Conservation (phyloP, 441 rosid species). For the Euphorbia schlechtendalii region DNA sequence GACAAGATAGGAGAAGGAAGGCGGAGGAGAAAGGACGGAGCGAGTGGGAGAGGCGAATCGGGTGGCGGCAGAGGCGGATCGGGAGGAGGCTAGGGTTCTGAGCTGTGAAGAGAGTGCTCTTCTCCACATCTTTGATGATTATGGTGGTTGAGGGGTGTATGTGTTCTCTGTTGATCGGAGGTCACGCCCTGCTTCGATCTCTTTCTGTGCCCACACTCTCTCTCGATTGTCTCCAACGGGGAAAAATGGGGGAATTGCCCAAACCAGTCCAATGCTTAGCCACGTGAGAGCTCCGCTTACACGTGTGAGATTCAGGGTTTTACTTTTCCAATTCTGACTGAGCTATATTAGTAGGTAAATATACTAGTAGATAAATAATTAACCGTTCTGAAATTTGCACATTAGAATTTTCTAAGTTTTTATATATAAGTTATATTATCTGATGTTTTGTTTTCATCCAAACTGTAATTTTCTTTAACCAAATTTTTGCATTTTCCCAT, state of each 20-base stretch:
- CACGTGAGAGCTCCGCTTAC: neutral
- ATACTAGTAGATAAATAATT: no score
- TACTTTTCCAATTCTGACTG: neutral
- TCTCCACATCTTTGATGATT: constrained; percentile 88
- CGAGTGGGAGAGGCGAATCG: constrained; percentile 29
- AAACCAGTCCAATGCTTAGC: neutral
- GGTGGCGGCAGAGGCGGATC: constrained; percentile 27
- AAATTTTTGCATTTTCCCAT: no score
- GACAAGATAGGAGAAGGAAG: constrained; percentile 27
- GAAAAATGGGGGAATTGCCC: neutral
- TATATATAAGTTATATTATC: no score
- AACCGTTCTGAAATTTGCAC: no score
- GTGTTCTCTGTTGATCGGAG: constrained; percentile 33
- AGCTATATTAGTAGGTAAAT: no score
- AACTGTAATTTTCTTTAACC: no score
- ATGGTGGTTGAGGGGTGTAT: no score
- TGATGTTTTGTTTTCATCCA: no score
- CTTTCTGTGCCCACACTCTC: no score
- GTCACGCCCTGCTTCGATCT: constrained; percentile 20
- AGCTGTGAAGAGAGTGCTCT: constrained; percentile 54
- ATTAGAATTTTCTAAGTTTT: no score
- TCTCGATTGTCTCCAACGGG: neutral
- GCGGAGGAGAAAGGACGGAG: constrained; percentile 29
- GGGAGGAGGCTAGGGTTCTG: constrained; percentile 54
- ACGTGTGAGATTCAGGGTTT: constrained; percentile 3